Evolutionary conservation across 2,329 filamentous ascomycete genomes (phyloP).

Genomic region (Ceratocystis alfenasii): DNA sequence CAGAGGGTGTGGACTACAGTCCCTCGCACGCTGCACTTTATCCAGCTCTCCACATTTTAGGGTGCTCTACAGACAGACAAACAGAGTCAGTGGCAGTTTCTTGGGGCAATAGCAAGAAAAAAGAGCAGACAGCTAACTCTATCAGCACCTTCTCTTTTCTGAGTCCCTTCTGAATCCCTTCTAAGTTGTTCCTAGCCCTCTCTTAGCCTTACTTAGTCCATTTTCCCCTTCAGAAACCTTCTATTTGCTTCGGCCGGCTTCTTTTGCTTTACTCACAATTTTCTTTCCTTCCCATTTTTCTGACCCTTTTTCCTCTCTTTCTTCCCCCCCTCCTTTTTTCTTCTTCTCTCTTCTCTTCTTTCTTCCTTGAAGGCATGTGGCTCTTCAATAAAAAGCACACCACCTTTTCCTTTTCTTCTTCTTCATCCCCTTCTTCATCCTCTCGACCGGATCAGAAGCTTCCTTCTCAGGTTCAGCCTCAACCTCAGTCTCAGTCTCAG

Average conservation of each 20-base stretch:
- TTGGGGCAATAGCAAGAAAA: background rate
- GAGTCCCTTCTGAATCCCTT: constrained; percentile 22
- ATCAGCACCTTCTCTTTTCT: background rate
- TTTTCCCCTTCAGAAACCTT: constrained; percentile 18
- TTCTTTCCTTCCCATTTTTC: constrained; percentile 24
- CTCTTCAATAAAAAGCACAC: constrained; percentile 21
- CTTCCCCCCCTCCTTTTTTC: constrained; percentile 23
- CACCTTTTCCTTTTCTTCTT: constrained; percentile 21
- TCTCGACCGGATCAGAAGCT: constrained; percentile 12
- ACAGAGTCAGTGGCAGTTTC: background rate
- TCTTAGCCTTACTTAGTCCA: constrained; percentile 21
- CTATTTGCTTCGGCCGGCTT: constrained; percentile 21
- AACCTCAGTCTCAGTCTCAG: constrained; percentile 4
- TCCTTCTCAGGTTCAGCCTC: background rate
- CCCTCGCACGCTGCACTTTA: background rate
- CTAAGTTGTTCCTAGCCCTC: background rate
- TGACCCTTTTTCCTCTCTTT: constrained; percentile 11
- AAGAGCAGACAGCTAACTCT: background rate
- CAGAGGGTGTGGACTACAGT: background rate
- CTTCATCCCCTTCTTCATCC: constrained; percentile 14
- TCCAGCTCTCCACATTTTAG: constrained; percentile 5
- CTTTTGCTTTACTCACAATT: constrained; percentile 24
- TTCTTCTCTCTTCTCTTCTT: constrained; percentile 19
- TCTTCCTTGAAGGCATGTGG: constrained; percentile 22
- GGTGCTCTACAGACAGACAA: constrained; percentile 17